Evolutionary conservation across 805 yeast genomes (phyloP).

Genomic region (Candida mattraensis): DNA sequence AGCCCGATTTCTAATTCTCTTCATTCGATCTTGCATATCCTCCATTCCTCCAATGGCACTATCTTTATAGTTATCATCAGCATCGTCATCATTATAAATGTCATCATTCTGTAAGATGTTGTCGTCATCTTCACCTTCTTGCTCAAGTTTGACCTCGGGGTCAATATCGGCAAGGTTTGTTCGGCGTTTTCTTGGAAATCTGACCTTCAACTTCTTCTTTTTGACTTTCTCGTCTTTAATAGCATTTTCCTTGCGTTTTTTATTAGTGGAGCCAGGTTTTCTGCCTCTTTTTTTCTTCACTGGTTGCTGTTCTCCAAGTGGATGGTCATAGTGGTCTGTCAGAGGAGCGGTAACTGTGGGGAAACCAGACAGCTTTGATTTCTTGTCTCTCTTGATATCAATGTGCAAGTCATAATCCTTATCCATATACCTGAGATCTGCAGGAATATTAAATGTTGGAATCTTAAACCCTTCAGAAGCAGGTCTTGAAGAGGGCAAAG

Average conservation of each 20-base stretch:
- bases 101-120: slow-evolving; percentile 7
- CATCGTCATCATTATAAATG: slow-evolving; percentile 9
- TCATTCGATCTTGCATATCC: slow-evolving; percentile 19
- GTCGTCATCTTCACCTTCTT: slow-evolving; percentile 12
- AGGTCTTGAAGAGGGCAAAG: slow-evolving; percentile 19
- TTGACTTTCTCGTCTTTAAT: slow-evolving; percentile 13
- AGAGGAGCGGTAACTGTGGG: slow-evolving; percentile 9
- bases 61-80: slow-evolving; percentile 3
- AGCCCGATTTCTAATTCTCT: slow-evolving; percentile 18
- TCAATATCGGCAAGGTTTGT: slow-evolving; percentile 8
- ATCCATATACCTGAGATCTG: slow-evolving; percentile 15
- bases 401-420: slow-evolving; percentile 10
- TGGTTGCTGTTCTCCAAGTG: slow-evolving; percentile 4
- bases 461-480: slow-evolving; percentile 16
- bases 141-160: slow-evolving; percentile 10
- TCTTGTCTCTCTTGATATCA: slow-evolving; percentile 10
- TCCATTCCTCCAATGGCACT: slow-evolving; percentile 6
- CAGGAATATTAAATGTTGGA: slow-evolving; percentile 19
- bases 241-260: slow-evolving; percentile 16
- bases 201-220: slow-evolving; percentile 17
- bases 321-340: slow-evolving; percentile 6
- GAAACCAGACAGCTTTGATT: slow-evolving; percentile 9
- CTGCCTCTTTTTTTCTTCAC: slow-evolving; percentile 21
- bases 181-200: slow-evolving; percentile 18
- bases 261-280: slow-evolving; percentile 23